phyloP scores from a whole-genome alignment of 2,329 filamentous ascomycete species.

The Alternaria sp. region DNA sequence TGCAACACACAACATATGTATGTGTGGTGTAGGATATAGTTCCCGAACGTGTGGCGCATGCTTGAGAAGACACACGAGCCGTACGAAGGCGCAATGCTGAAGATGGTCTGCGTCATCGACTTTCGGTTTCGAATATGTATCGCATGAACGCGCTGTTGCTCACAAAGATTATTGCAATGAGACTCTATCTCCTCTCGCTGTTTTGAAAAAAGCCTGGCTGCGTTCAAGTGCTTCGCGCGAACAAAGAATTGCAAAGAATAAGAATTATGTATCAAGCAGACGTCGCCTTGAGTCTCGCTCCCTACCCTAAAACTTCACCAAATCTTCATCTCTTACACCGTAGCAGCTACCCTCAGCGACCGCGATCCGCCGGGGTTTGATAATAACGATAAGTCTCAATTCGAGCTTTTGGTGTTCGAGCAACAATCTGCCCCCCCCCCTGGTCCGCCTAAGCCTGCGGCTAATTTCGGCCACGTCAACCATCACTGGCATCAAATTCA shows the following conservation, averaged over 20 bases:
- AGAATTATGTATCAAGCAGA: no score
- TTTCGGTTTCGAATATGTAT: not conserved
- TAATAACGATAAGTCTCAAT: no score
- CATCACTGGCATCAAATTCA: not conserved
- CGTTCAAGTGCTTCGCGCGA: not conserved
- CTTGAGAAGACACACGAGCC: not conserved
- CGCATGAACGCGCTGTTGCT: not conserved
- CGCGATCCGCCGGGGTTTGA: no score
- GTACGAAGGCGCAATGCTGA: not conserved
- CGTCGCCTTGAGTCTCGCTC: no score
- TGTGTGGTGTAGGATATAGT: not conserved
- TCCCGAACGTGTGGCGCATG: not conserved
- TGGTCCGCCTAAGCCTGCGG: not conserved
- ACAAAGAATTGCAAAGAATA: not conserved
- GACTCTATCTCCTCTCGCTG: not conserved
- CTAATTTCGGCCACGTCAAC: not conserved
- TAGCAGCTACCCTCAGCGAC: no score
- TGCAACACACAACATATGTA: not conserved
- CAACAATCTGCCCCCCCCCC: not conserved
- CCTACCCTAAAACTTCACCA: not conserved
- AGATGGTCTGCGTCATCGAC: not conserved
- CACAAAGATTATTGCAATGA: not conserved
- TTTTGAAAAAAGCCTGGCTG: not conserved
- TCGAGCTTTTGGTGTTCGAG: not conserved
- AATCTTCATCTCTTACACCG: no score